A percentile compares a stretch with the other conserved stretches of the same genome.
phyloP scores from a whole-genome alignment of 2,329 filamentous ascomycete genomes.

The Hymenoscyphus fraxineus region DNA sequence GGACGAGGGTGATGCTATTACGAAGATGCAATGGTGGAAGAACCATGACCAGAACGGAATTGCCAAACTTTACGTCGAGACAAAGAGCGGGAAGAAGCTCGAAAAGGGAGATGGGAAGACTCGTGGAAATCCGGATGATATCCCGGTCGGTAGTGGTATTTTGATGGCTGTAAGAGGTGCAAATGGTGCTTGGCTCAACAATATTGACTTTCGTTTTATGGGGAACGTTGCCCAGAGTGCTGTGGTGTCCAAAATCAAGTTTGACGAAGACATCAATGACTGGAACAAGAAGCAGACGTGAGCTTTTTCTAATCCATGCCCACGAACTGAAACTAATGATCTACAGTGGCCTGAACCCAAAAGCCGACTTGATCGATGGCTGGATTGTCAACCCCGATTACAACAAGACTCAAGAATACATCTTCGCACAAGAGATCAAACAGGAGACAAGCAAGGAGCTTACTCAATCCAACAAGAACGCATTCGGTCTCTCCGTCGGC shows the following conservation, averaged over 20 bases:
- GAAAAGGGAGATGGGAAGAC: not conserved
- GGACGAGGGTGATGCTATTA: slow-evolving; percentile 2
- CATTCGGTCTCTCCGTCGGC: not conserved
- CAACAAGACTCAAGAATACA: slow-evolving; percentile 1
- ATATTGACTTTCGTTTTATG: slow-evolving; percentile 1
- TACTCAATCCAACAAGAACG: not conserved
- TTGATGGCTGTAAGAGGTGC: not conserved
- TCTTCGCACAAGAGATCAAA: not conserved
- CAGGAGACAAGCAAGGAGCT: not conserved
- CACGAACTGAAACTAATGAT: not conserved
- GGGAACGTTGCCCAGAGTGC: not conserved
- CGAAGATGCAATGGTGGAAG: slow-evolving; percentile 1
- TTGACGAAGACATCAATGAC: slow-evolving; percentile 1
- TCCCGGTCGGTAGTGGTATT: not conserved
- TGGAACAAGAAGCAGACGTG: slow-evolving; percentile 7
- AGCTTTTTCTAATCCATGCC: not conserved
- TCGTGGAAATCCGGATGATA: not conserved
- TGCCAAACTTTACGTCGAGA: not conserved
- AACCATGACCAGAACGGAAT: slow-evolving; percentile 3
- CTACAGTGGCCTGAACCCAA: not conserved
- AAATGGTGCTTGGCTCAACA: not conserved
- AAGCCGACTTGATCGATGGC: not conserved
- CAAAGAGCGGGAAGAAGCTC: not conserved
- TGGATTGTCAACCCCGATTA: slow-evolving; percentile 3
- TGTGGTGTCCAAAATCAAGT: not conserved